Base-by-base conservation (phyloP, 176 grass and related monocot species). In the Rhynchospora pubera region DNA sequence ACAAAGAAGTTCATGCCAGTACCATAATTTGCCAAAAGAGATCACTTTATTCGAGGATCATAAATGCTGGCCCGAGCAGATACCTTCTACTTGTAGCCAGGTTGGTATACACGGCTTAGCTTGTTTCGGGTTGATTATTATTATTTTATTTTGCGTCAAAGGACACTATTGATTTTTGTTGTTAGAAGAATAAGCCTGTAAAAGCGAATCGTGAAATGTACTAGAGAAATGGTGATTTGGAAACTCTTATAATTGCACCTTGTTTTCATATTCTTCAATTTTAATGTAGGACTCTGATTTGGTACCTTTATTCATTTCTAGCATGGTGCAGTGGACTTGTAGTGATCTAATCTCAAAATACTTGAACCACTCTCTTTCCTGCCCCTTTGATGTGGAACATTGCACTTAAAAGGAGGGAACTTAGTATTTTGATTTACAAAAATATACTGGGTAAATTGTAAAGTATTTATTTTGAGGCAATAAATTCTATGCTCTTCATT, bases 11-110 rank as follows among this genome's bases (percentile, higher is more conserved):
- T 91, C 96, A 1, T 99, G 96, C 57, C 50, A 91, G 68, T 99
- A 93, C 79, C 96, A 99, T 79, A 99, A 95, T 75, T 77, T 85
- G 59, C 89, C 92, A 0, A 88, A 91, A 69, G 87, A 91, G 70
- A 62, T 86, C 24, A 91, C 87, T 55, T 80, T 99, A 11, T 93
- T 91, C 79, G 85, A 93, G 85, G 96, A 99, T 93, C 96, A 99
- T 44, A 88, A 89, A 42, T 99, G 96, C 70, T 73, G 70, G 15
- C 81, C 87, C 57, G 91, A 93, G 62, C 90, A 95, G 63, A 89
- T 99, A 52, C 96, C 96, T 82, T 95, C 92, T 42, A 56, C 74
- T 5, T 99, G 92, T 87, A 83, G 69, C 2, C 96, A 99, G 92
- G 96, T 99, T 78, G 19, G 89, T 78, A 11, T 82, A 83, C 70